phyloP scores from a whole-genome alignment of 106 monocot genomes.

The Dendrobium chrysotoxum region DNA sequence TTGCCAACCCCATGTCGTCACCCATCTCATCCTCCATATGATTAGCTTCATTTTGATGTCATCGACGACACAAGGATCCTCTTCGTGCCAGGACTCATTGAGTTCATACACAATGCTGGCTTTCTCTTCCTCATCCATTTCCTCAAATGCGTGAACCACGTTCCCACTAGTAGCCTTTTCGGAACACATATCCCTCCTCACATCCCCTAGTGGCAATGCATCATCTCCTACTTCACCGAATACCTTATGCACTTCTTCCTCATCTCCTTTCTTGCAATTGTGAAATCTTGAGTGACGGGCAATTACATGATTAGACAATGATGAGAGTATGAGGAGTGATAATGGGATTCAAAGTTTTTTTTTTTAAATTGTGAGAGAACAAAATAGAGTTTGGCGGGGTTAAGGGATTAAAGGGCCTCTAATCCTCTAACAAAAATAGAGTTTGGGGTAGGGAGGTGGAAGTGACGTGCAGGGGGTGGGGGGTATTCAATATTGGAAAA shows the following conservation, averaged over 20 bases:
- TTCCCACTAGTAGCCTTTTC: neutral
- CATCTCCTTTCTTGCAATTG: no score
- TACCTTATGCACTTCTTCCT: no score
- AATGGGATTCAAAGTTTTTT: neutral
- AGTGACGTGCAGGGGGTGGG: neutral
- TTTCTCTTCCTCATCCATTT: no score
- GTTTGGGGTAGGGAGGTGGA: neutral
- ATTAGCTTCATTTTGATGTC: neutral
- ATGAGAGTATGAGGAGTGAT: neutral
- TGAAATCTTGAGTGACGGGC: no score
- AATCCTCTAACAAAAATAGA: neutral
- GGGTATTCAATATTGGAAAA: neutral
- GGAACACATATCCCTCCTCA: no score
- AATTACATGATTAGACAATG: no score
- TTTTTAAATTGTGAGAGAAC: no score
- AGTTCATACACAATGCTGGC: no score
- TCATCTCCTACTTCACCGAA: no score
- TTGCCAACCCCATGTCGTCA: neutral
- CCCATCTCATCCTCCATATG: neutral
- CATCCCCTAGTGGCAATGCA: no score
- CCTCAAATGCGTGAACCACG: neutral
- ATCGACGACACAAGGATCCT: neutral
- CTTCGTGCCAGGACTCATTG: neutral
- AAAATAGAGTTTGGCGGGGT: neutral
- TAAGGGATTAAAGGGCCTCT: neutral